Evolutionary conservation across 2,329 filamentous ascomycete genomes (phyloP).

Genomic region (Botryosphaeria agaves): DNA sequence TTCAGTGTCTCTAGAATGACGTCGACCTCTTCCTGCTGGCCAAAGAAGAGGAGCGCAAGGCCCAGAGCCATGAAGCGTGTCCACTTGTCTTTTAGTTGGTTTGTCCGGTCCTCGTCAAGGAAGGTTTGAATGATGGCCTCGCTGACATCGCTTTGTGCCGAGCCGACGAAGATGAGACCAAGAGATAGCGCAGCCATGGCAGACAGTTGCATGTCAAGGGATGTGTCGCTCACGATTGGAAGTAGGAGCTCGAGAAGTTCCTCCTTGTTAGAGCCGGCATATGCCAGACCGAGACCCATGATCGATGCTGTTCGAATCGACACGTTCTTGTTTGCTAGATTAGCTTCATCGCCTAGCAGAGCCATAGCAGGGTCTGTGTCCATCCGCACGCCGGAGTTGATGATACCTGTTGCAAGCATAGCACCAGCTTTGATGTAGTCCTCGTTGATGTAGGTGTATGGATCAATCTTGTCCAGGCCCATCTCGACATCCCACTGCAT

Average conservation of each 20-base stretch:
- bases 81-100: constrained; percentile 94
- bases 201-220: constrained; percentile 82
- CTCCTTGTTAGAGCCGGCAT: constrained; percentile 85
- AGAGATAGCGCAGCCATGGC: constrained; percentile 89
- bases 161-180: constrained; percentile 83
- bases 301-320: constrained; percentile 70
- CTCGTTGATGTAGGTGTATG: constrained; percentile 74
- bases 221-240: constrained; percentile 72
- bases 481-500: constrained; percentile 87
- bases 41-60: constrained; percentile 85
- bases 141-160: constrained; percentile 76
- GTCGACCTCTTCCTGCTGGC: constrained; percentile 95
- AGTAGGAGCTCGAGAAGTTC: constrained; percentile 72
- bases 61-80: constrained; percentile 91
- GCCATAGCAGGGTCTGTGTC: constrained; percentile 85
- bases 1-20: constrained; percentile 94
- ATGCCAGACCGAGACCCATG: constrained; percentile 89
- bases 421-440: constrained; percentile 80
- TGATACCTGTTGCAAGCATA: constrained; percentile 82
- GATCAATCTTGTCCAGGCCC: constrained; percentile 85
- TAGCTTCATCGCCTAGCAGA: constrained; percentile 43
- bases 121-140: constrained; percentile 85
- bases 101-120: constrained; percentile 81
- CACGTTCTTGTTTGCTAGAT: constrained; percentile 62
- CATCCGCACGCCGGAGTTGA: constrained; percentile 80